Base-by-base conservation (phyloP, 2,329 filamentous ascomycete genomes). In the Ophiostoma perfectum region DNA sequence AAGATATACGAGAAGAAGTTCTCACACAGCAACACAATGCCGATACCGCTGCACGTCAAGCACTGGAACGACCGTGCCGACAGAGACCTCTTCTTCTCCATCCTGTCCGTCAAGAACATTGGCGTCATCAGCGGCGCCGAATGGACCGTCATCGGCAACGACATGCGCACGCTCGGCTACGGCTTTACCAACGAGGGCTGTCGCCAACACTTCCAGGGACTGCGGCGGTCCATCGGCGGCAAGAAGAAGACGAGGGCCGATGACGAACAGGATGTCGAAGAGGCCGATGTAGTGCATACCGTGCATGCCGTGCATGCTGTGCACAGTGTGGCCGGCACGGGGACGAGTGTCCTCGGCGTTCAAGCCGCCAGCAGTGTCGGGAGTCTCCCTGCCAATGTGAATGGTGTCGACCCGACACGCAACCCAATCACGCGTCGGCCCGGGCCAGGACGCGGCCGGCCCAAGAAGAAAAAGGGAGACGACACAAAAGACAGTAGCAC, bases 181-280 rank as follows among this genome's bases (percentile, higher is more conserved):
- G 84, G 84, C 76, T 87, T 88, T 75, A 87, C 85, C 18, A 87
- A 88, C 78, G 85, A 88, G 75, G 85, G 85, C 73, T 87, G 85
- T 72, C 84, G 85, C 85, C 85, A 87, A 79, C 85, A 87, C 73
- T 87, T 87, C 69, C 85, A 87, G 73, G 84, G 84, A 41, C 80
- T 88, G 18, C 38, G 60, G 39, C 60, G 60, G 39, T 42, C 67
- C 77, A 18, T 45, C 45, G 47, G 41, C 16, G 55, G 55, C 66
- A 70, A 36, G 5, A 79, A 77, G 14, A 42, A 38, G 5, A 27
- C 38, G 6, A 55, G 44, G 8, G 52, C 38, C 6, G 66, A 27
- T 49, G 66, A 14, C n/a, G 55, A 41, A 27, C 47, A 65, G 36
- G 64, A 5, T 12, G 65, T 11, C 7, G 8, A 11, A 27, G 27